phyloP scores from a whole-genome alignment of 2,329 filamentous ascomycete species.

The Cercospora berteroae region DNA sequence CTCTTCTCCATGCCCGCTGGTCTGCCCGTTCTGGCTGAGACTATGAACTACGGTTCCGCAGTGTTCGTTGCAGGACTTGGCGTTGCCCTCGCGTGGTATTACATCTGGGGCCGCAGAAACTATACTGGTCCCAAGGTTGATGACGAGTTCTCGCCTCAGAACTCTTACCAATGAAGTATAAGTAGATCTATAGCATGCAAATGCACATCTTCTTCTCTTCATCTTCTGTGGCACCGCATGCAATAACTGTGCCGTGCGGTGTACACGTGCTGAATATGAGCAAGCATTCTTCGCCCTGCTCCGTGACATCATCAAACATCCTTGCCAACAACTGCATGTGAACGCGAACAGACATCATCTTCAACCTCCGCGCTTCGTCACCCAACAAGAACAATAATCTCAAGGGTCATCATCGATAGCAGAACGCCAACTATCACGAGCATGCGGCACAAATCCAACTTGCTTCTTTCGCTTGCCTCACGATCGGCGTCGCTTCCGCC shows the following conservation, averaged over 20 bases:
- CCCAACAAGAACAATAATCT: not conserved
- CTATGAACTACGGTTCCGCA: constrained; percentile 72
- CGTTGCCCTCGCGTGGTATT: constrained; percentile 66
- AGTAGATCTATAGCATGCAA: constrained; percentile 1
- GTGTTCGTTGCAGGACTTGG: constrained; percentile 67
- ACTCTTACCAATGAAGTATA: not conserved
- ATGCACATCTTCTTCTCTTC: not conserved
- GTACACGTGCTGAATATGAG: not conserved
- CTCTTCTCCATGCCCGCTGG: constrained; percentile 67
- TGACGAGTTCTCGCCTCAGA: constrained; percentile 1
- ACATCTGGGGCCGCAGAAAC: constrained; percentile 67
- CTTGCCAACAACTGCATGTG: not conserved
- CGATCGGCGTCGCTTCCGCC: not conserved
- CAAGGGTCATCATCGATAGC: not conserved
- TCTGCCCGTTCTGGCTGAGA: constrained; percentile 58
- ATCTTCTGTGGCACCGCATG: not conserved
- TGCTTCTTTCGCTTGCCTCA: not conserved
- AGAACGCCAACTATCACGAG: not conserved
- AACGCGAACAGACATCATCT: not conserved
- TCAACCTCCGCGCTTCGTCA: not conserved
- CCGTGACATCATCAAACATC: not conserved
- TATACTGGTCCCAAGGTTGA: constrained; percentile 56
- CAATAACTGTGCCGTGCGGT: not conserved
- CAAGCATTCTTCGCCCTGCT: not conserved
- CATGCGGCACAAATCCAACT: not conserved